These are phyloP conservation scores for Paramecium sexaurelia DNA, from an alignment of 73 alveolate genomes.

Conservation along the genomic window DNA sequence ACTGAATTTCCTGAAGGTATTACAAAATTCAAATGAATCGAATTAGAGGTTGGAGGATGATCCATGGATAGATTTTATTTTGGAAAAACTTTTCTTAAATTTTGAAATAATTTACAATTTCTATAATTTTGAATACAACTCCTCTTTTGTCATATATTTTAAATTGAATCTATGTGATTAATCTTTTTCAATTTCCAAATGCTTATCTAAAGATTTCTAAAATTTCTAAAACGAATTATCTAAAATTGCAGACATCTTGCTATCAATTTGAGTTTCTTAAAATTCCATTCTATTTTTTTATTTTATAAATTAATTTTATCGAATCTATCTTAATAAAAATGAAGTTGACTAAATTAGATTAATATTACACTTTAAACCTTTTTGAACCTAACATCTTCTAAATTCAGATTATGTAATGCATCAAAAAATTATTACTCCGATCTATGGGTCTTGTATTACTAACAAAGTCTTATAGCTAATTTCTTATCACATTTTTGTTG, in stretches of 20 bases:
- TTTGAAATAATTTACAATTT: not conserved
- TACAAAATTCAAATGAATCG: not conserved
- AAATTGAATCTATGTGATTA: not conserved
- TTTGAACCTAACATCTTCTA: not conserved
- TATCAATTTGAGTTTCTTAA: not conserved
- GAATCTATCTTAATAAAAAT: not conserved
- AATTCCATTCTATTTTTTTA: not conserved
- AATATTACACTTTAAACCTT: not conserved
- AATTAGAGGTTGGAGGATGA: not conserved
- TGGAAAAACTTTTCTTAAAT: not conserved
- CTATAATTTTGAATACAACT: not conserved
- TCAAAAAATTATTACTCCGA: not conserved
- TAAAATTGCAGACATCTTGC: not conserved
- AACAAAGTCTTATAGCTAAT: not conserved
- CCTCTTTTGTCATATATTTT: not conserved
- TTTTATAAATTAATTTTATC: not conserved
- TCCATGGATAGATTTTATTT: not conserved
- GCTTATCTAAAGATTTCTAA: conserved; percentile 17
- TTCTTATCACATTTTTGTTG: not conserved
- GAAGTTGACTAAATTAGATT: not conserved
- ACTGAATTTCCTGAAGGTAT: not conserved
- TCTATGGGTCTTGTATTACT: not conserved
- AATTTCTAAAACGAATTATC: conserved; percentile 4
- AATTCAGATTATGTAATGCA: not conserved
- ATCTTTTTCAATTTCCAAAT: not conserved